Conservation (phyloP, 192 early-diverging fungal species). For the Dispira simplex region DNA sequence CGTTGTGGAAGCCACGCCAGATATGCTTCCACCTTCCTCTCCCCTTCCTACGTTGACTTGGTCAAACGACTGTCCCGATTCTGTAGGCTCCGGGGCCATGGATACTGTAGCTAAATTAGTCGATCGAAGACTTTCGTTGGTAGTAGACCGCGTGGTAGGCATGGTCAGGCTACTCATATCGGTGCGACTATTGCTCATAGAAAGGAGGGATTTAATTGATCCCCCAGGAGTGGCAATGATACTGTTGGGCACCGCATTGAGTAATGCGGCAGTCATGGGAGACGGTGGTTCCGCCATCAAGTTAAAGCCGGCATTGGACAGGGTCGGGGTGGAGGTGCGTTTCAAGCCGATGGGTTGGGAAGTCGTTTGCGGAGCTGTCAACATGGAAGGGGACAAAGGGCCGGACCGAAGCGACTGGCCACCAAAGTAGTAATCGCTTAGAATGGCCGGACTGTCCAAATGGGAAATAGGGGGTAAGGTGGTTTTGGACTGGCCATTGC, state of each 20-base stretch:
- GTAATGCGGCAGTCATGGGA: conserved; percentile 7
- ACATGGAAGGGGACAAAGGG: conserved; percentile 62
- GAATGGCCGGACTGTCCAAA: conserved; percentile 35
- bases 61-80: too few relatives aligned
- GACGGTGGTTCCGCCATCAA: conserved; percentile 10
- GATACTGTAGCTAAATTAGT: too few relatives aligned
- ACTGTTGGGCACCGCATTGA: conserved; percentile 2
- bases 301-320: not conserved
- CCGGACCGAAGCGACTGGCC: conserved; percentile 48
- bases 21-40: too few relatives aligned
- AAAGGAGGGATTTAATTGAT: not conserved
- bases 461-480: conserved; percentile 55
- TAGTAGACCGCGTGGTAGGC: too few relatives aligned
- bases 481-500: conserved; percentile 20
- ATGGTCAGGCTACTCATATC: too few relatives aligned
- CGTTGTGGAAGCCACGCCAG: too few relatives aligned
- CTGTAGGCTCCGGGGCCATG: too few relatives aligned
- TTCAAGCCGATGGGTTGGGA: conserved; percentile 53
- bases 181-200: not conserved
- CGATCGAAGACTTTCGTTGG: too few relatives aligned
- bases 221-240: conserved; percentile 2
- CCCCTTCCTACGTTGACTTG: too few relatives aligned
- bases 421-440: conserved; percentile 32
- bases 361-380: conserved; percentile 33
- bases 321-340: not conserved